Conservation (phyloP, 2,329 filamentous ascomycete species). For the Fusarium citri region DNA sequence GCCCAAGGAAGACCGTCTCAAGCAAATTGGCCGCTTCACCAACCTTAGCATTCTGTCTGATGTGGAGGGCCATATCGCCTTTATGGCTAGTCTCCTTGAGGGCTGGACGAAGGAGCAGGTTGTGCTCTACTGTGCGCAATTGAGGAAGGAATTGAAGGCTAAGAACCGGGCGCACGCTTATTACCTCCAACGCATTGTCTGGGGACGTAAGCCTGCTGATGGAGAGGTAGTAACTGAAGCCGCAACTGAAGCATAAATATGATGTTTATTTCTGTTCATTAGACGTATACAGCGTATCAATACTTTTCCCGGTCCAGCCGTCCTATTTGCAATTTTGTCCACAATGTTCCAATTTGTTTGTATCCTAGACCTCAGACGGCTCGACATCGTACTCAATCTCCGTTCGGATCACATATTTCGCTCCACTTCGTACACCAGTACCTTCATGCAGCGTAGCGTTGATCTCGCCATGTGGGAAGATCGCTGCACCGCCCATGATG, state of each 20-base stretch:
- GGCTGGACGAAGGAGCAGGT: slow-evolving; percentile 52
- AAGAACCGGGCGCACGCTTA: slow-evolving; percentile 45
- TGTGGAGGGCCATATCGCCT: slow-evolving; percentile 50
- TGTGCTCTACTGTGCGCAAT: slow-evolving; percentile 48
- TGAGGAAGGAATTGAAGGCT: slow-evolving; percentile 47
- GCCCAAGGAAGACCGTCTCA: slow-evolving; percentile 31
- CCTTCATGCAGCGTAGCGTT: slow-evolving; percentile 76
- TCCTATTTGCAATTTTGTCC: slow-evolving; percentile 8
- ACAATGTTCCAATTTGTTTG: slow-evolving; percentile 4
- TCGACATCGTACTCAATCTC: slow-evolving; percentile 78
- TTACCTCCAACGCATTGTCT: slow-evolving; percentile 47
- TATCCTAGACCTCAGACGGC: slow-evolving; percentile 23
- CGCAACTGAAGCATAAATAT: neutral
- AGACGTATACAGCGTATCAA: slow-evolving; percentile 20
- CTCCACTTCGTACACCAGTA: slow-evolving; percentile 74
- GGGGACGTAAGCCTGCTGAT: slow-evolving; percentile 30
- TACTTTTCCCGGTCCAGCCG: slow-evolving; percentile 29
- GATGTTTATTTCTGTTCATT: slow-evolving; percentile 20
- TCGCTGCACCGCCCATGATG: slow-evolving; percentile 74
- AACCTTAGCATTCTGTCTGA: slow-evolving; percentile 51
- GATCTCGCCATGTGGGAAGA: slow-evolving; percentile 78
- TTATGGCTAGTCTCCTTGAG: slow-evolving; percentile 50
- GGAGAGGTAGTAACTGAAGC: neutral
- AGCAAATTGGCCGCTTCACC: slow-evolving; percentile 44
- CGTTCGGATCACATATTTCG: slow-evolving; percentile 76